phyloP scores from a whole-genome alignment of 2,329 filamentous ascomycete species.

The Epichloe gansuensis region DNA sequence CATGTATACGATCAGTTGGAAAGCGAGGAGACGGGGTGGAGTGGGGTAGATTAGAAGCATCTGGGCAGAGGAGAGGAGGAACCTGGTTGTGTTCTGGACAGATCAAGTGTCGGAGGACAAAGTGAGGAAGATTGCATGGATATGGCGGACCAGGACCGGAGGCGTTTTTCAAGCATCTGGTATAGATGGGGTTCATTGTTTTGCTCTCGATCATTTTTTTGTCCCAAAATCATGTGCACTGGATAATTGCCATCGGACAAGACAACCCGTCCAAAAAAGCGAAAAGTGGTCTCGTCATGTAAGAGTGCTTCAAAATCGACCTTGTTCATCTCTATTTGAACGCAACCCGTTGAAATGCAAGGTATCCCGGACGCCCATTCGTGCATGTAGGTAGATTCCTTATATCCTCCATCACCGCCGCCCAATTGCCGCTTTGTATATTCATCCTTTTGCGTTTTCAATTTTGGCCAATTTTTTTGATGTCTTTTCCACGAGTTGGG shows the following conservation, averaged over 20 bases:
- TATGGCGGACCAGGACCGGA: constrained; percentile 11
- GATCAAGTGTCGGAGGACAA: constrained; percentile 24
- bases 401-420: constrained; percentile 14
- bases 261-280: no score
- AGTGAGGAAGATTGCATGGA: constrained; percentile 14
- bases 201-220: no score
- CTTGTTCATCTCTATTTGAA: constrained; percentile 27
- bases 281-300: no score
- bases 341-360: constrained; percentile 31
- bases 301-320: constrained; percentile 23
- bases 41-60: constrained; percentile 16
- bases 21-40: constrained; percentile 15
- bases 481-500: neutral
- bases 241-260: no score
- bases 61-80: constrained; percentile 25
- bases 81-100: constrained; percentile 28
- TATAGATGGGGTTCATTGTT: neutral
- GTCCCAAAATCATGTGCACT: no score
- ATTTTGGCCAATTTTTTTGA: constrained; percentile 2
- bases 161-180: constrained; percentile 14
- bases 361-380: constrained; percentile 43
- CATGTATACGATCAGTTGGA: constrained; percentile 22
- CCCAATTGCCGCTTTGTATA: constrained; percentile 1
- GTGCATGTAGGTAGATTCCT: constrained; percentile 27
- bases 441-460: constrained; percentile 12